Evolutionary conservation across 768 basidiomycete species (phyloP).

Genomic region (Rhodosporidiobolus sp.): DNA sequence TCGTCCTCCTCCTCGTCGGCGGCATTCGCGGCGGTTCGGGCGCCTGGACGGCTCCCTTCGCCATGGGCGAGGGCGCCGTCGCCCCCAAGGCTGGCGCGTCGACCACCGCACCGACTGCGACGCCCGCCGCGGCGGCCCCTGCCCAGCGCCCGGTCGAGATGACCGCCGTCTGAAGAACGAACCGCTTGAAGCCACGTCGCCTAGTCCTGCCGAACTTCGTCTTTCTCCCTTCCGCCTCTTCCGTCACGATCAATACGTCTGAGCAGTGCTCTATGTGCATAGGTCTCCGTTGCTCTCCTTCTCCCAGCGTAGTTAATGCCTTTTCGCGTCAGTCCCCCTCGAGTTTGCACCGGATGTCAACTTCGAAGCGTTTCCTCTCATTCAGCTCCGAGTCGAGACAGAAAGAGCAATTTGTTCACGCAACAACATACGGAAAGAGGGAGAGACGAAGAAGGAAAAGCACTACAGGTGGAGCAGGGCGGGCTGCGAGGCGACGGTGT

Average conservation of each 20-base stretch:
- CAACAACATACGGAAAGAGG: neutral
- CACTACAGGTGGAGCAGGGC: constrained; percentile 11
- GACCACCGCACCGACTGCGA: neutral
- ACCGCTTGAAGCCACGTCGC: neutral
- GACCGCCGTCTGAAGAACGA: constrained; percentile 1
- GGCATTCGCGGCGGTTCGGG: neutral
- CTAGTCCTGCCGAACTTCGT: neutral
- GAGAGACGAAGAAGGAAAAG: neutral
- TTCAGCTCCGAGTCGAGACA: neutral
- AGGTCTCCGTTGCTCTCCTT: too few species aligned
- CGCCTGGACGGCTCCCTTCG: neutral
- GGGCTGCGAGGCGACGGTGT: neutral
- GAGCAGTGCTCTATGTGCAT: neutral
- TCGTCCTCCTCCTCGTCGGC: neutral
- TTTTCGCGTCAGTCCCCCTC: neutral
- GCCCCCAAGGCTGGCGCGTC: neutral
- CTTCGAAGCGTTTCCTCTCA: neutral
- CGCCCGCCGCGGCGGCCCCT: neutral
- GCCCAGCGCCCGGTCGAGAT: neutral
- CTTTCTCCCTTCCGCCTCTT: neutral
- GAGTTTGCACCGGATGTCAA: neutral
- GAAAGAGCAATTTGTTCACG: neutral
- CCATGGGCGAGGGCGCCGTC: neutral
- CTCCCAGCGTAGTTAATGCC: neutral
- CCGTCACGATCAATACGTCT: too few species aligned